Base-by-base conservation (phyloP, 2,329 filamentous ascomycete species). In the Microsporum ferrugineum region DNA sequence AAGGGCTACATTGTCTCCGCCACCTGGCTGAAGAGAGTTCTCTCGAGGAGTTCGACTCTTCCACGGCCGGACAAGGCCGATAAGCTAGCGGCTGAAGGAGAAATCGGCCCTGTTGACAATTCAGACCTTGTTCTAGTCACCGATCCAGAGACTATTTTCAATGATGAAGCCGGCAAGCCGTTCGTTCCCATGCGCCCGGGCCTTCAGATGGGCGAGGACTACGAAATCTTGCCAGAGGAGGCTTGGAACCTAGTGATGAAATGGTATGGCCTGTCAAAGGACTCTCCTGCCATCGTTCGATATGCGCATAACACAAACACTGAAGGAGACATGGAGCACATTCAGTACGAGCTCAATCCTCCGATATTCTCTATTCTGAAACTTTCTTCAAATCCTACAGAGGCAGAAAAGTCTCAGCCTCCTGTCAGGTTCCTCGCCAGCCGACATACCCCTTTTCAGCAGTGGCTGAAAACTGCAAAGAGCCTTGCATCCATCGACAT, bases 341-440 rank as follows among this genome's bases (percentile, higher is more conserved):
- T 96, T 55, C 79, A 88, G 67, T 95, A 88, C 71, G 94, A 97
- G 74, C 79, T 90, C 45, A 84, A 91, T 68, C 94, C 91, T 3
- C 90, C 89, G 0, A 80, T 96, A 49, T 89, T 96, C 71, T 89
- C 86, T 0, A 80, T 97, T 63, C 85, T 95, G 70, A 90, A 92
- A 66, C 78, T 97, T 1, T 86, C 85, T 71, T 79, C 79, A 66
- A 71, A 74, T 6, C 83, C 83, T 2, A 77, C 81, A 17, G 85
- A 80, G 65, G 81, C 82, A 1, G 82, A 85, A 8, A 81, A 76
- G 60, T 79, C 82, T 41, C 82, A 82, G 14, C 76, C 82, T 3
- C 85, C 91, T 0, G 79, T 84, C 3, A 81, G 83, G 58, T 75
- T 92, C 43, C 81, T 90, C 29, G 84, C 87, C 59, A 94, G 89